A percentile compares a stretch with the other conserved stretches of the same genome.
Conservation (phyloP, 1,284 basidiomycete genomes). For the Austropuccinia psidii region DNA sequence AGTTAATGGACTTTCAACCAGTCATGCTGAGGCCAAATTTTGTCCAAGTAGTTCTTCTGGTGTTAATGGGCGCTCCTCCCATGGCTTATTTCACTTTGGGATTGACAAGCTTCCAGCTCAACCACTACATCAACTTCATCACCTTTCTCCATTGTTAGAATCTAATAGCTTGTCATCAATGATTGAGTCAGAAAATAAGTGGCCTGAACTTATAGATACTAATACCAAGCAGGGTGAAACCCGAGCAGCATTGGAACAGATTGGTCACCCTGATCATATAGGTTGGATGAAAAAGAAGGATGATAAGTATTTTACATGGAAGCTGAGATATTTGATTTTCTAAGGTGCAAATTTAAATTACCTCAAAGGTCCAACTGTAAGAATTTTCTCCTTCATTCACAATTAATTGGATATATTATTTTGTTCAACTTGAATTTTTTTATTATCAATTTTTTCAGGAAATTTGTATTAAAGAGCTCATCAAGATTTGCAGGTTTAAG, state of each 20-base stretch:
- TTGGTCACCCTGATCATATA: constrained; percentile 73
- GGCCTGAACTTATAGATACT: constrained; percentile 55
- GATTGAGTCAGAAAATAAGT: constrained; percentile 47
- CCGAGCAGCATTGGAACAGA: constrained; percentile 64
- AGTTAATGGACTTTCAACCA: not conserved
- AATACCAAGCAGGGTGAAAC: constrained; percentile 33
- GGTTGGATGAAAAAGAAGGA: constrained; percentile 97
- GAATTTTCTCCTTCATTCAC: constrained; percentile 48
- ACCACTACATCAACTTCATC: constrained; percentile 42
- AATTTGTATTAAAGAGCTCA: constrained; percentile 88
- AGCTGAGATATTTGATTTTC: constrained; percentile 80
- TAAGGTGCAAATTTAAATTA: constrained; percentile 85
- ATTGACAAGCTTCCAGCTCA: constrained; percentile 40
- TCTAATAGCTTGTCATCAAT: constrained; percentile 38
- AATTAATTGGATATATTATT: too few relatives aligned
- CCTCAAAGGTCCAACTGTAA: constrained; percentile 64
- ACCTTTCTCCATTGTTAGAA: constrained; percentile 38
- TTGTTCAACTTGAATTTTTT: too few relatives aligned
- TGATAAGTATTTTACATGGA: constrained; percentile 89
- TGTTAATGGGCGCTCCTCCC: not conserved
- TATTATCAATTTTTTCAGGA: constrained; percentile 54
- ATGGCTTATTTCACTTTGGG: constrained; percentile 15
- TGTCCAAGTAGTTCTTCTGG: not conserved
- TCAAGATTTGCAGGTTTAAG: constrained; percentile 85
- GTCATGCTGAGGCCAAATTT: not conserved